Base-by-base conservation (phyloP, 2,329 filamentous ascomycete genomes). In the Nectriaceae sp. region DNA sequence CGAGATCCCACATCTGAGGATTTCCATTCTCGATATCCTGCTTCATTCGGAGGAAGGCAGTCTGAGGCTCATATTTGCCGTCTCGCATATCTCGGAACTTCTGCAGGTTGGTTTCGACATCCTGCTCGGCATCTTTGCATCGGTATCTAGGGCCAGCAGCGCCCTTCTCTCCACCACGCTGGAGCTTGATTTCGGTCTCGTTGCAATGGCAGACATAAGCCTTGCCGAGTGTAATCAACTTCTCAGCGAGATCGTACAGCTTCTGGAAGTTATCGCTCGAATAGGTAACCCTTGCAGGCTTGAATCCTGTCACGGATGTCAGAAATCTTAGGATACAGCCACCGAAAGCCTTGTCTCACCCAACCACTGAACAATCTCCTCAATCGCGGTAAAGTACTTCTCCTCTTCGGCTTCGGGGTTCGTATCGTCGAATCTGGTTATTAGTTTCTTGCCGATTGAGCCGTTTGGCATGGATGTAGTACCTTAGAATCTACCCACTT, bases 1-100 rank as follows among this genome's bases (percentile, higher is more conserved):
- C 89, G 45, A 96, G 73, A 75, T 97, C 93, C 93, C 93, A 97
- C 89, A 96, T 92, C 70, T 96, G 90, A 5, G 92, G 91, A 67
- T 97, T 97, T 22, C 87, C 86, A 60, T 87, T 86, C 42, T 83
- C 82, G 54, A 90, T 89, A 55, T 90, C 82, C 77, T 96, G 90
- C 75, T 96, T 96, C 92, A 97, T 97, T 52, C 93, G 85, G 44
- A 97, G 75, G 61, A 90, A 88, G 2, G 90, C 93, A 67, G 90
- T 86, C 61, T 85, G 84, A 1, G 90, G 86, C 67, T 88, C 85
- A 72, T 97, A 97, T 70, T 93, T 89, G 18, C 93, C 93, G 64
- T 95, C 90, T 43, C 85, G 80, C 93, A 97, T 97, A 38, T 84
- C 89, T 53, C 90, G 79, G 69, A 97, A 97, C 66, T 97, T 89